Evolutionary conservation across 2,329 filamentous ascomycete species (phyloP).

Genomic region (Fusarium sp.): DNA sequence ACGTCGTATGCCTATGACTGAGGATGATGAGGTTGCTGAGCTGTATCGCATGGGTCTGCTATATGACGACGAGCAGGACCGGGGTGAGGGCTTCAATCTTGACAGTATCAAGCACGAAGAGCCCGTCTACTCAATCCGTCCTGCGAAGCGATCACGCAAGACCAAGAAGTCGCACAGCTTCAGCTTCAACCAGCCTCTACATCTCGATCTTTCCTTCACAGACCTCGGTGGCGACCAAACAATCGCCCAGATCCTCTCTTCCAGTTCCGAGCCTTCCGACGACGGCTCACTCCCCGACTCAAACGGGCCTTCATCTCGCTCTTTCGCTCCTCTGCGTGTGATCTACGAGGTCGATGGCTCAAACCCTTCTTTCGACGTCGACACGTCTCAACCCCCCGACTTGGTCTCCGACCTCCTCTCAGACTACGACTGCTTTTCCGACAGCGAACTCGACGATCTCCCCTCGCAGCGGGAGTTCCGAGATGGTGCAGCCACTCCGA

Average conservation of each 20-base stretch:
- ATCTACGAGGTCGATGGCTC: constrained; percentile 58
- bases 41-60: constrained; percentile 63
- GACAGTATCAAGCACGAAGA: constrained; percentile 58
- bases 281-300: constrained; percentile 32
- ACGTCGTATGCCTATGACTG: constrained; percentile 42
- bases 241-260: constrained; percentile 56
- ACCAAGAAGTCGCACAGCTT: constrained; percentile 42
- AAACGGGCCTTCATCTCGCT: constrained; percentile 26
- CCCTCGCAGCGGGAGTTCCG: constrained; percentile 53
- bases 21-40: constrained; percentile 58
- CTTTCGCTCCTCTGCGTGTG: constrained; percentile 55
- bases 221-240: constrained; percentile 59
- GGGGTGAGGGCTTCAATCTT: constrained; percentile 55
- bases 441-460: constrained; percentile 54
- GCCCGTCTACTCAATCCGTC: constrained; percentile 57
- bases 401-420: constrained; percentile 53
- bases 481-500: constrained; percentile 49
- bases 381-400: constrained; percentile 56
- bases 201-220: constrained; percentile 61
- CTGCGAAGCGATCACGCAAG: constrained; percentile 54
- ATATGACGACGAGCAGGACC: constrained; percentile 60
- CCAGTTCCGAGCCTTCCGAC: constrained; percentile 28
- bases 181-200: constrained; percentile 48
- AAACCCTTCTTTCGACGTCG: constrained; percentile 53
- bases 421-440: constrained; percentile 57